Conservation (phyloP, 371 early-diverging fungal species). For the Mucor mucedo region DNA sequence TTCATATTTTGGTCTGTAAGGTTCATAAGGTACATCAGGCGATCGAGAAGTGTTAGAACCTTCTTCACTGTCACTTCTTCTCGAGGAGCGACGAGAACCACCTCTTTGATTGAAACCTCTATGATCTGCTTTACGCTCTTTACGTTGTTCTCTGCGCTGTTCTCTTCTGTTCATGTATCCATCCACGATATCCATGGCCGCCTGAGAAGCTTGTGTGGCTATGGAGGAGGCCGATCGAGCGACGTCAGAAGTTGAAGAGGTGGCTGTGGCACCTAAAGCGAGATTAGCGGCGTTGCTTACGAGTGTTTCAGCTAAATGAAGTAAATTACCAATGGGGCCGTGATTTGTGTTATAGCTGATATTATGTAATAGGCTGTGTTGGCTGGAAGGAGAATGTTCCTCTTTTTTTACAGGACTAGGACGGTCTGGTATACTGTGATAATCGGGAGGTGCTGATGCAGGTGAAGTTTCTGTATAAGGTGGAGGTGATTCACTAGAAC, state of each 20-base stretch:
- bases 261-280: conserved; percentile 1
- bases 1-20: neutral
- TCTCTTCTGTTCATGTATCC: neutral
- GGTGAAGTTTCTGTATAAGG: conserved; percentile 19
- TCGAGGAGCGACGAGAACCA: neutral
- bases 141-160: conserved; percentile 1
- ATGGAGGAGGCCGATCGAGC: neutral
- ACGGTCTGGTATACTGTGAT: neutral
- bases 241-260: neutral
- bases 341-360: neutral
- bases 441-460: neutral
- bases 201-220: neutral
- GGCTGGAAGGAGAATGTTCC: neutral
- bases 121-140: neutral
- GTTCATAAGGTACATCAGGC: neutral
- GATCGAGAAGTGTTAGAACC: neutral
- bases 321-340: conserved; percentile 2
- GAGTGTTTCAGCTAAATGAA: neutral
- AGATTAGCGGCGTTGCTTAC: conserved; percentile 2
- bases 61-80: neutral
- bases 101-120: neutral
- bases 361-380: neutral
- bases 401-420: neutral
- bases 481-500: conserved; percentile 22
- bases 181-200: conserved; percentile 7